phyloP scores from a whole-genome alignment of 306 rosid genomes.

The Prunus mongolica region DNA sequence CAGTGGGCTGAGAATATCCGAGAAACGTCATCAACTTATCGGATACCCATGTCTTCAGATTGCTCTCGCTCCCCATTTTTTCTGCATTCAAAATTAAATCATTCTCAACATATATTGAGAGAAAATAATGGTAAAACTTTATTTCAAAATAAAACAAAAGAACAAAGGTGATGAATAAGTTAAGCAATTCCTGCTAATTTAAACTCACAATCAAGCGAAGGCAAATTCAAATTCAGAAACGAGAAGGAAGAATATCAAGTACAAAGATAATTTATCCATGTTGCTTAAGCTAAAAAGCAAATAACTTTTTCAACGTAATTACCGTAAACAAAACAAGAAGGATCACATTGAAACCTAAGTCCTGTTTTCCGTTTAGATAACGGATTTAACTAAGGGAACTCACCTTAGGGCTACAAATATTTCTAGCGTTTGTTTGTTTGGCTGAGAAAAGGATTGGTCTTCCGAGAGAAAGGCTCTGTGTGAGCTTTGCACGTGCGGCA shows the following conservation, averaged over 20 bases:
- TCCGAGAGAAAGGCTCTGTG: not conserved
- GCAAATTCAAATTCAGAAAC: too few species aligned
- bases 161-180: not conserved
- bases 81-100: constrained; percentile 18
- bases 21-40: constrained; percentile 66
- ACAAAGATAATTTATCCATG: not conserved
- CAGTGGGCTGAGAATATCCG: constrained; percentile 73
- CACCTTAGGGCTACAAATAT: not conserved
- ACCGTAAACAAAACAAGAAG: not conserved
- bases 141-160: not conserved
- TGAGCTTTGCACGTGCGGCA: not conserved
- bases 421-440: not conserved
- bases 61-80: constrained; percentile 56
- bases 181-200: not conserved
- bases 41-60: constrained; percentile 75
- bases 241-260: too few species aligned
- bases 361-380: not conserved
- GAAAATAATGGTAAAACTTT: not conserved
- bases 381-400: not conserved
- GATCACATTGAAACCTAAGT: not conserved
- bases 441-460: not conserved
- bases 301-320: not conserved
- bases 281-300: not conserved
- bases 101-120: not conserved
- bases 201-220: not conserved